Percentiles rank a stretch among this genome's conserved stretches.
Evolutionary conservation across 2,329 filamentous ascomycete genomes (phyloP).

Genomic region (Colletotrichum sp.): DNA sequence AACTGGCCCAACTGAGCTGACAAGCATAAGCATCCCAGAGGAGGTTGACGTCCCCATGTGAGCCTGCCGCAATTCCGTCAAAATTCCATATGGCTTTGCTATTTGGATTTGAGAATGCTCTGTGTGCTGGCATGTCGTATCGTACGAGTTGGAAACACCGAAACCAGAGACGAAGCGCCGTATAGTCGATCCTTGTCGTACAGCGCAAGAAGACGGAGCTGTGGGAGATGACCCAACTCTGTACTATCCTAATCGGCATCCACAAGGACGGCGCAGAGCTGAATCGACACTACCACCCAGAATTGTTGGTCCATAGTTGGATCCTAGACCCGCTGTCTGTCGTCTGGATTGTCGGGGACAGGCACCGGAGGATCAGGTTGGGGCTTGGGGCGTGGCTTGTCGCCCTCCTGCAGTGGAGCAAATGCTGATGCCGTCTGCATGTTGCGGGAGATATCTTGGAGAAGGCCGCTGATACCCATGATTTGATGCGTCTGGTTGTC

Average conservation of each 20-base stretch:
- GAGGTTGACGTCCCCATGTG: not conserved
- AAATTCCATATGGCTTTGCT: not conserved
- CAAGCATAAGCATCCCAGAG: not conserved
- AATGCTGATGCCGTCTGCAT: not conserved
- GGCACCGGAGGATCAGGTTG: conserved; percentile 34
- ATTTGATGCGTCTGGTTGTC: not conserved
- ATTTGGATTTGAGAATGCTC: not conserved
- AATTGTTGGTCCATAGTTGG: not conserved
- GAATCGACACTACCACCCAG: not conserved
- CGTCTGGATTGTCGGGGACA: conserved; percentile 28
- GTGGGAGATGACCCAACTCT: not conserved
- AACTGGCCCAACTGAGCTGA: not conserved
- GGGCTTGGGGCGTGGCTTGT: conserved; percentile 33
- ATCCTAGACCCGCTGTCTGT: conserved; percentile 6
- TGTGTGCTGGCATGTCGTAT: not conserved
- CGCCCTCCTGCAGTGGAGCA: not conserved
- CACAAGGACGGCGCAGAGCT: not conserved
- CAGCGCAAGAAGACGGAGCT: not conserved
- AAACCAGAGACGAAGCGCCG: not conserved
- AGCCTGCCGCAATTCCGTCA: conserved; percentile 14
- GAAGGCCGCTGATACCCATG: not conserved
- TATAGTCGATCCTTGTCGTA: not conserved
- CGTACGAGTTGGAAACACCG: not conserved
- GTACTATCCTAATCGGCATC: not conserved
- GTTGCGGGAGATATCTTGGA: not conserved